phyloP scores from a whole-genome alignment of 805 yeast genomes.

The Saccharomycodes ludwigii region DNA sequence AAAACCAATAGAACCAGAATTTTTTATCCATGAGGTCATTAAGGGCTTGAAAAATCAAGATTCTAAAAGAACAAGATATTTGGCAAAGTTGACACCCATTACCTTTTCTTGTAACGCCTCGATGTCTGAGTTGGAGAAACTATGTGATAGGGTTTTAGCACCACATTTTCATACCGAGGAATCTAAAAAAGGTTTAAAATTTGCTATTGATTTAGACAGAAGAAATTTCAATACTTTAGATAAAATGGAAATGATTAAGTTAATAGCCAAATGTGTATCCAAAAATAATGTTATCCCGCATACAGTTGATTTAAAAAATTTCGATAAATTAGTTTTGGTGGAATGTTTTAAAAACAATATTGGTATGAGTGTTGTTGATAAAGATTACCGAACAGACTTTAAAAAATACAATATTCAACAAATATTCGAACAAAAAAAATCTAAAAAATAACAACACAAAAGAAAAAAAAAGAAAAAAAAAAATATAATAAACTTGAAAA shows the following conservation, averaged over 20 bases:
- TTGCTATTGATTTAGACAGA: conserved; percentile 71
- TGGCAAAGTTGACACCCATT: conserved; percentile 75
- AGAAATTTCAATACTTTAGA: conserved; percentile 68
- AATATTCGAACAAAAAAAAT: conserved; percentile 51
- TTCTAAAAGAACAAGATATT: conserved; percentile 51
- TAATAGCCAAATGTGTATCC: conserved; percentile 64
- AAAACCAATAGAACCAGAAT: conserved; percentile 68
- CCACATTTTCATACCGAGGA: conserved; percentile 52
- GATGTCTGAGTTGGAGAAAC: conserved; percentile 48
- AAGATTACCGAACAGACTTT: conserved; percentile 37
- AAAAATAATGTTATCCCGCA: conserved; percentile 46
- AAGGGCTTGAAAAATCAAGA: conserved; percentile 33
- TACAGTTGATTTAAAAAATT: conserved; percentile 65
- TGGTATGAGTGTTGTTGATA: conserved; percentile 74
- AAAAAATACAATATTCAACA: conserved; percentile 74
- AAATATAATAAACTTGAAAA: too few species aligned
- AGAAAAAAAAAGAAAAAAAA: too few species aligned
- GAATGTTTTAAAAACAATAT: conserved; percentile 83
- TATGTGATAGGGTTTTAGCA: conserved; percentile 46
- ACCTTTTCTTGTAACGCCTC: conserved; percentile 63
- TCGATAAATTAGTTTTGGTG: conserved; percentile 66
- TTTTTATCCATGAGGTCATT: conserved; percentile 54
- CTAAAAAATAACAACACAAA: conserved; percentile 2
- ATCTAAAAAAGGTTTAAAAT: conserved; percentile 27
- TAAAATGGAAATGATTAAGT: conserved; percentile 59